phyloP scores from a whole-genome alignment of 768 basidiomycete genomes.

The Porphyrellus cyaneotinctus region DNA sequence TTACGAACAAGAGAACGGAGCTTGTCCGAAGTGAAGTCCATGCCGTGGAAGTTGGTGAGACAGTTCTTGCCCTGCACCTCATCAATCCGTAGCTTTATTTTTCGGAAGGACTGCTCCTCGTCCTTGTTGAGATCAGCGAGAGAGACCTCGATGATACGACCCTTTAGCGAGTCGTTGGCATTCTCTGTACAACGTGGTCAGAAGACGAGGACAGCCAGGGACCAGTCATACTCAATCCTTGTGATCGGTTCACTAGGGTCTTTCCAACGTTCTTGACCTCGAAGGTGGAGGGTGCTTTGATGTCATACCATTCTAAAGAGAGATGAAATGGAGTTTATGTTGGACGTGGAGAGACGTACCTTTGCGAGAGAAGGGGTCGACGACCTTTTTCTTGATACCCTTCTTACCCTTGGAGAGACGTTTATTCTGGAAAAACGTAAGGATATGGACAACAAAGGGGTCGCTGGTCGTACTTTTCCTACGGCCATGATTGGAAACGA shows the following conservation, averaged over 20 bases:
- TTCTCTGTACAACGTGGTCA: conserved; percentile 61
- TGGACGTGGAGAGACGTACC: conserved; percentile 44
- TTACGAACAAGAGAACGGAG: conserved; percentile 99
- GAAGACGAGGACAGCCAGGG: neutral
- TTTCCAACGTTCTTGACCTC: conserved; percentile 96
- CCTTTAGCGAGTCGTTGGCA: conserved; percentile 96
- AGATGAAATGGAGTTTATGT: neutral
- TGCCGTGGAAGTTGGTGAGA: conserved; percentile 99
- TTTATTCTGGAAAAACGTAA: conserved; percentile 69
- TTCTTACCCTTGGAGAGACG: conserved; percentile 97
- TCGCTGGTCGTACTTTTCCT: conserved; percentile 62
- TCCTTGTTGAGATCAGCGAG: conserved; percentile 98
- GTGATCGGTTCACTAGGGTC: conserved; percentile 96
- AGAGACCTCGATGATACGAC: conserved; percentile 93
- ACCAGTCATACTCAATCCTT: conserved; percentile 84
- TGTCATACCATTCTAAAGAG: conserved; percentile 93
- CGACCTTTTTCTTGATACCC: conserved; percentile 99
- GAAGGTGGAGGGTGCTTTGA: conserved; percentile 98
- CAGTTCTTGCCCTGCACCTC: conserved; percentile 98
- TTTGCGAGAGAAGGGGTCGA: conserved; percentile 99
- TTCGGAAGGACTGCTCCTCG: conserved; percentile 98
- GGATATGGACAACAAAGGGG: neutral
- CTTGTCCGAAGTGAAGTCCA: conserved; percentile 99
- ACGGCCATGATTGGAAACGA: conserved; percentile 68
- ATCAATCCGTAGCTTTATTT: conserved; percentile 97